These are phyloP conservation scores for Penicillium daleae DNA, from an alignment of 495 filamentous ascomycete species.

Conservation along the genomic window DNA sequence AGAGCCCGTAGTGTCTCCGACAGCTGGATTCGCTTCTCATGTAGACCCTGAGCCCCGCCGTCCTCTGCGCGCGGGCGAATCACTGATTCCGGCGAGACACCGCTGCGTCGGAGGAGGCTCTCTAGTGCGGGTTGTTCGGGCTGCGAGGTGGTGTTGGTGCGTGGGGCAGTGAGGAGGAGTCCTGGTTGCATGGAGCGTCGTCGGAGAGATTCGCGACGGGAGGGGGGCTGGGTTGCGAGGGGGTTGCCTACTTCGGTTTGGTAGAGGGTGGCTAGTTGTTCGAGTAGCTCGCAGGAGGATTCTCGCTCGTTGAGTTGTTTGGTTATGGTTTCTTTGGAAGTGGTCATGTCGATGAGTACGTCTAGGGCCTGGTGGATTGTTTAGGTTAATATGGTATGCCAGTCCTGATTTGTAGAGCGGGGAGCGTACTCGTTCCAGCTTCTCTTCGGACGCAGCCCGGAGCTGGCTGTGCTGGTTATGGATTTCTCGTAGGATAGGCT, in stretches of 20 bases:
- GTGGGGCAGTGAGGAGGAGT: slow-evolving; percentile 19
- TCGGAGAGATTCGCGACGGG: slow-evolving; percentile 38
- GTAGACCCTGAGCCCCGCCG: slow-evolving; percentile 26
- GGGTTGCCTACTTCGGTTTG: slow-evolving; percentile 36
- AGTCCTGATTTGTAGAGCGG: slow-evolving; percentile 7
- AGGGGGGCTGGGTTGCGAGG: slow-evolving; percentile 25
- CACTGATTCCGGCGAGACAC: slow-evolving; percentile 38
- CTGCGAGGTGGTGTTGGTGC: slow-evolving; percentile 13
- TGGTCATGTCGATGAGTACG: slow-evolving; percentile 41
- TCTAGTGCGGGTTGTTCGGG: slow-evolving; percentile 38
- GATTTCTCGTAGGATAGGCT: slow-evolving; percentile 55
- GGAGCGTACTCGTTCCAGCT: slow-evolving; percentile 38
- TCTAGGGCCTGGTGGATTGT: slow-evolving; percentile 34
- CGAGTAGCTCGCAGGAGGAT: slow-evolving; percentile 42
- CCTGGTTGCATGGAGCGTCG: slow-evolving; percentile 34
- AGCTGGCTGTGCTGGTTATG: slow-evolving; percentile 38
- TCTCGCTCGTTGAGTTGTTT: slow-evolving; percentile 38
- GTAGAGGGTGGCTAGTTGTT: slow-evolving; percentile 39
- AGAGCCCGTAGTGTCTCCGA: slow-evolving; percentile 32
- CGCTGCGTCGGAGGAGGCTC: slow-evolving; percentile 43
- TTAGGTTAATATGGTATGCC: neutral
- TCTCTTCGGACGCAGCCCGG: slow-evolving; percentile 36
- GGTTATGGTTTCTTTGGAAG: slow-evolving; percentile 35
- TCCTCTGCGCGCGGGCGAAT: slow-evolving; percentile 30
- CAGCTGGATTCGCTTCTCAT: slow-evolving; percentile 38